Base-by-base conservation (phyloP, 129 eudicot genomes). In the Flaveria ramosissima region DNA sequence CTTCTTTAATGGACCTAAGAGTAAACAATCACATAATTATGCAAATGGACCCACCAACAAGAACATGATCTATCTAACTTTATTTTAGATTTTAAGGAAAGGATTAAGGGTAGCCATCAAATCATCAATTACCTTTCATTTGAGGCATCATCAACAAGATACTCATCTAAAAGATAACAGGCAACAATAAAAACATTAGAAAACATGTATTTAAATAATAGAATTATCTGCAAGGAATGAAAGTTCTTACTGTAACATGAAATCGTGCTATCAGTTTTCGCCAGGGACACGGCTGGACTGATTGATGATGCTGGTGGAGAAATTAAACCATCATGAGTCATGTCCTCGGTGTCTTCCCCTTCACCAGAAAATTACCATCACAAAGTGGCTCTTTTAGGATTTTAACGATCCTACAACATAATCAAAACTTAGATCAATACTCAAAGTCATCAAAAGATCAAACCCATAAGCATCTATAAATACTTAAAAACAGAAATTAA, bases 81-180 rank as follows among this genome's bases (percentile, higher is more conserved):
- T 36, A 57, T 57, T 50, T 69, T 51, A 48, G 39, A 43, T 17
- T 70, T 62, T 66, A 71, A 71, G 50, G 3, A 48, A 26, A 65
- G 4, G 74, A 26, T 73, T 69, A 73, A 62, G 23, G 41, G 78
- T 21, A n/a, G 69, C 55, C 48, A 71, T 15, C 30, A 71, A 63
- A 60, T 84, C 48, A 71, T 15, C 30, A 71, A 63, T 66, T 84
- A 92, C 97, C 97, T 81, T 32, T 73, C 76, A 69, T 71, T 47
- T 63, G 78, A 80, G 73, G 65, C 72, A 59, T 78, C 89, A 70
- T 85, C 92, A 24, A 81, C 84, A 53, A 89, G 89, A 75, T 73
- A 62, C 57, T 92, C 97, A 87, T 91, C 97, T 92, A 89, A 73
- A 76, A 81, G 24, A 81, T 30, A 65, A 65, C 30, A 79, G 15